Conservation (phyloP, 805 yeast genomes). For the Ogataea nonfermentans region DNA sequence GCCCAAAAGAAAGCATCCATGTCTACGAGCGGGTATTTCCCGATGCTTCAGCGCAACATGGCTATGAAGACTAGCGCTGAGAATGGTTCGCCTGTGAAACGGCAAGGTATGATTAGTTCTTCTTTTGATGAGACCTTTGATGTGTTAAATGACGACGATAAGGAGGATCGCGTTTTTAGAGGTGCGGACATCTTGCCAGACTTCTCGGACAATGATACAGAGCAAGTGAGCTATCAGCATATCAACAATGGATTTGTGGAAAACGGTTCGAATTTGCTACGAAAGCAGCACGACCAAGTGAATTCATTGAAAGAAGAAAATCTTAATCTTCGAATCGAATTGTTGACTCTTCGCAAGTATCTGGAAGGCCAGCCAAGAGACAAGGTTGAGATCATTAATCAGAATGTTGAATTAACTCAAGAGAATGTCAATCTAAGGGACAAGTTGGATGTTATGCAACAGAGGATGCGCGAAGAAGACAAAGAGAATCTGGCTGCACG, state of each 20-base stretch:
- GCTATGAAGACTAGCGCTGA: conserved; percentile 17
- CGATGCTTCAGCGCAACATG: conserved; percentile 18
- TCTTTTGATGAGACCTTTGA: conserved; percentile 28
- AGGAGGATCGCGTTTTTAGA: conserved; percentile 21
- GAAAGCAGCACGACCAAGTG: conserved; percentile 28
- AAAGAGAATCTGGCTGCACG: conserved; percentile 12
- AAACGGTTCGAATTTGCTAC: conserved; percentile 24
- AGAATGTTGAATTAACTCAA: conserved; percentile 36
- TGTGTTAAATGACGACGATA: conserved; percentile 16
- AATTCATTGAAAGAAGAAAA: conserved; percentile 40
- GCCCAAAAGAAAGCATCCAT: conserved; percentile 12
- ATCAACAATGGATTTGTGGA: conserved; percentile 14
- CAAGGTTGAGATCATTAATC: conserved; percentile 36
- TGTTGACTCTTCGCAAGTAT: conserved; percentile 38
- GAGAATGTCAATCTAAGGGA: conserved; percentile 22
- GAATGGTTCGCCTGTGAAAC: conserved; percentile 18
- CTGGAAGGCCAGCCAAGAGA: conserved; percentile 44
- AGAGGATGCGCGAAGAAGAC: conserved; percentile 4
- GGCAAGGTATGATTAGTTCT: conserved; percentile 15
- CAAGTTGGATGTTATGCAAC: conserved; percentile 1
- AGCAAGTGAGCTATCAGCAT: conserved; percentile 1
- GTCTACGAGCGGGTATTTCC: conserved; percentile 12
- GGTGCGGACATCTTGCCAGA: conserved; percentile 31
- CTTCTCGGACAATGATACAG: conserved; percentile 19
- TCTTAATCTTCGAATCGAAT: conserved; percentile 42